A percentile compares a stretch with the other conserved stretches of the same genome.
phyloP scores from a whole-genome alignment of 2,329 filamentous ascomycete genomes.

The Colletotrichum lentis region DNA sequence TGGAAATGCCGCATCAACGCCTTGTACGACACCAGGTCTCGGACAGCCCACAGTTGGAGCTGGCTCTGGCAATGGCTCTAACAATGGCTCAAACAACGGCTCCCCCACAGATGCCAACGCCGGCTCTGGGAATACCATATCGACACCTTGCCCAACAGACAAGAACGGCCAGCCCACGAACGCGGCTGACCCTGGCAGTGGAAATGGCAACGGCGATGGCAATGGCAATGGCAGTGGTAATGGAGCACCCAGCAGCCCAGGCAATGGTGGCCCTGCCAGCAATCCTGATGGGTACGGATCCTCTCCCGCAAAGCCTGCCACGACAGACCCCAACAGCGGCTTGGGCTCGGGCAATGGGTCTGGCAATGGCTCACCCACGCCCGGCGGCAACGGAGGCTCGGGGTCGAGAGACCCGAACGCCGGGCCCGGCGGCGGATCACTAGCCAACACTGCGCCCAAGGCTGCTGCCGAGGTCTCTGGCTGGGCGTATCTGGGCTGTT shows the following conservation, averaged over 20 bases:
- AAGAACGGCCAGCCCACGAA: neutral
- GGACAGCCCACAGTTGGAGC: neutral
- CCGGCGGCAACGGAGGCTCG: slow-evolving; percentile 1
- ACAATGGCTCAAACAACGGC: neutral
- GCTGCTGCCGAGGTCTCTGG: slow-evolving; percentile 21
- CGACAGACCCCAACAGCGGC: neutral
- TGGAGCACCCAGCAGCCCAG: neutral
- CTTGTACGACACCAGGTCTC: neutral
- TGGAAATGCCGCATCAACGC: slow-evolving; percentile 5
- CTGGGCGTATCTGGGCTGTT: slow-evolving; percentile 47
- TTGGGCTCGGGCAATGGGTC: neutral
- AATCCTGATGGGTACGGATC: neutral
- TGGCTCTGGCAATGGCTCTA: neutral
- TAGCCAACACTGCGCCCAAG: slow-evolving; percentile 6
- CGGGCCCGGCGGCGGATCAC: slow-evolving; percentile 5
- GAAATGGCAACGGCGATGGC: neutral
- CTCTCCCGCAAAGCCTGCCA: neutral
- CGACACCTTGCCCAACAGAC: neutral
- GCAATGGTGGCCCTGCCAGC: neutral
- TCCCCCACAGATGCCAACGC: neutral
- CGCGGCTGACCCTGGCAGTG: neutral
- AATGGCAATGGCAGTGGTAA: neutral
- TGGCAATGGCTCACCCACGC: neutral
- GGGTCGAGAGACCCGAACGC: neutral
- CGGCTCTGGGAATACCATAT: neutral